A percentile compares a stretch with the other conserved stretches of the same genome.
Evolutionary conservation across 2,329 filamentous ascomycete genomes (phyloP).

Genomic region (Pseudohalonectria lignicola): DNA sequence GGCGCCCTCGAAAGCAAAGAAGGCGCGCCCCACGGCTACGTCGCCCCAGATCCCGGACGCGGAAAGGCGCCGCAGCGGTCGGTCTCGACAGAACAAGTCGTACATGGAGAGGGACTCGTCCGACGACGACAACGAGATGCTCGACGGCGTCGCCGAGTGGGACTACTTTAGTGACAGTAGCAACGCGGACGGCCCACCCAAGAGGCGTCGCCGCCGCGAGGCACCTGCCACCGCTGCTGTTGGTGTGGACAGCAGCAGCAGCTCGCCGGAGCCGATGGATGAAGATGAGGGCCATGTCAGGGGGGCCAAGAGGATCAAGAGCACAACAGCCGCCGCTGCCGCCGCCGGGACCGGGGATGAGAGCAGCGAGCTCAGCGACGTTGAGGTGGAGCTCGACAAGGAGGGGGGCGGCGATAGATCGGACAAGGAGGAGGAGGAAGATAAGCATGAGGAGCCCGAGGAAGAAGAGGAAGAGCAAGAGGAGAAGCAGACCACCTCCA

Average conservation of each 20-base stretch:
- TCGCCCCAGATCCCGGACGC: slow-evolving; percentile 20
- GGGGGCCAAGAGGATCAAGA: no score
- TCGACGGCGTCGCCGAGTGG: slow-evolving; percentile 49
- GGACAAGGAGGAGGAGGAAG: not conserved
- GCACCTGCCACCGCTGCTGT: no score
- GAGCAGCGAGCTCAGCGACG: not conserved
- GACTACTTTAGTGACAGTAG: slow-evolving; percentile 34
- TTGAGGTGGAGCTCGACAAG: not conserved
- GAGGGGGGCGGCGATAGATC: not conserved
- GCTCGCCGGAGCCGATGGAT: slow-evolving; percentile 4
- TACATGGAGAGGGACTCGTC: slow-evolving; percentile 47
- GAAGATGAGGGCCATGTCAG: slow-evolving; percentile 3
- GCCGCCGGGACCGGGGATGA: no score
- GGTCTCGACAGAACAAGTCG: slow-evolving; percentile 31
- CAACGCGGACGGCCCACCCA: slow-evolving; percentile 18
- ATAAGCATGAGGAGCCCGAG: not conserved
- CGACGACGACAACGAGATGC: slow-evolving; percentile 51
- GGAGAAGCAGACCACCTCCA: not conserved
- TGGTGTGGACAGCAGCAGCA: no score
- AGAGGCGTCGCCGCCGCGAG: no score
- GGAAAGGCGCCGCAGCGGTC: slow-evolving; percentile 46
- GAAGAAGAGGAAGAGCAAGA: not conserved
- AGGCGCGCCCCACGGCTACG: slow-evolving; percentile 15
- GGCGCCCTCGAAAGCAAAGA: slow-evolving; percentile 20
- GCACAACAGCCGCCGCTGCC: no score